These are phyloP conservation scores for Pichia membranifaciens DNA, from an alignment of 805 yeast species.

Conservation along the genomic window DNA sequence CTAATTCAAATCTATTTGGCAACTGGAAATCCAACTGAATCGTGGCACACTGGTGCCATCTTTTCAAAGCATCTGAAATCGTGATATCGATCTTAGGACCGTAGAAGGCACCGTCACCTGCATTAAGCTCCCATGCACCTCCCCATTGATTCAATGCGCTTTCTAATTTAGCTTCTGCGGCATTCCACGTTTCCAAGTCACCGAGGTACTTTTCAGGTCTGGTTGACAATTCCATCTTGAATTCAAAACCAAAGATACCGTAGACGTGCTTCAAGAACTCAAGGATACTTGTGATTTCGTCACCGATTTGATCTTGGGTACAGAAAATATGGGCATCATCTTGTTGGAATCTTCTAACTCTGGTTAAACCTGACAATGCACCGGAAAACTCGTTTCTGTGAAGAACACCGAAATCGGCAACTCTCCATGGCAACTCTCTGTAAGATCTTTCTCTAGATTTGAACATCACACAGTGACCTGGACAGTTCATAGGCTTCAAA, in stretches of 20 bases:
- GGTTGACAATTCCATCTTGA: conserved; percentile 94
- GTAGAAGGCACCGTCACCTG: conserved; percentile 96
- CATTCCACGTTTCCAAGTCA: conserved; percentile 88
- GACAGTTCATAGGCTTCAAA: conserved; percentile 79
- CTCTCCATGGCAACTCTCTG: conserved; percentile 97
- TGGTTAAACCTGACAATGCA: conserved; percentile 89
- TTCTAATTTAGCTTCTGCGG: conserved; percentile 81
- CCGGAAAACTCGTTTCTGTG: conserved; percentile 97
- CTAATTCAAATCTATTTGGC: conserved; percentile 88
- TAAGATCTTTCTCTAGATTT: conserved; percentile 91
- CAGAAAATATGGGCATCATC: conserved; percentile 99
- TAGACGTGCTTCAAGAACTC: conserved; percentile 81
- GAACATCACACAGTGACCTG: conserved; percentile 82
- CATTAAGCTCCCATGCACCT: conserved; percentile 89
- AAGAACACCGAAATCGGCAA: conserved; percentile 95
- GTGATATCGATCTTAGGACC: conserved; percentile 95
- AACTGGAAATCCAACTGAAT: conserved; percentile 98
- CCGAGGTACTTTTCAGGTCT: conserved; percentile 97
- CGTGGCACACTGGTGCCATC: conserved; percentile 99
- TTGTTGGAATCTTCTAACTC: conserved; percentile 98
- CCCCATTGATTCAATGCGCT: conserved; percentile 79
- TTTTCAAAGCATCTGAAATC: conserved; percentile 87
- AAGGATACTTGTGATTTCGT: conserved; percentile 76
- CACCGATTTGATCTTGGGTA: conserved; percentile 81
- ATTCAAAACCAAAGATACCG: conserved; percentile 90